phyloP scores from a whole-genome alignment of 768 basidiomycete species.

The Leccinum pellstonianum region DNA sequence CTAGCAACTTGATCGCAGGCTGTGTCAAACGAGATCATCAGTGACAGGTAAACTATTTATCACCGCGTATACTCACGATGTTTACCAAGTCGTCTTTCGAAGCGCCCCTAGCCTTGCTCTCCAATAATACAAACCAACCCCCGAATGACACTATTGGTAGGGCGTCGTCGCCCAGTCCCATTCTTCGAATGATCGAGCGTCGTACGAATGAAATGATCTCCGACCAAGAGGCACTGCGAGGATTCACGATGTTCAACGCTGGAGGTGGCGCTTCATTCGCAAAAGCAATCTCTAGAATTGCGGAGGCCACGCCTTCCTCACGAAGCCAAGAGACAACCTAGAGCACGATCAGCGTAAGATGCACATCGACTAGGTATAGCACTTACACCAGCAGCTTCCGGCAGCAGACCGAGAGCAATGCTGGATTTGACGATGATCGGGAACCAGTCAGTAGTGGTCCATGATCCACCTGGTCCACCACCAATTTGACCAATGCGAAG shows the following conservation, averaged over 20 bases:
- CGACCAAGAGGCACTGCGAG: conserved; percentile 34
- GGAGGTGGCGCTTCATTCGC: conserved; percentile 14
- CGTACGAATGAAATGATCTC: conserved; percentile 23
- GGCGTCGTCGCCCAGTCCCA: background rate
- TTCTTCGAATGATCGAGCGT: background rate
- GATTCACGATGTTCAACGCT: conserved; percentile 40
- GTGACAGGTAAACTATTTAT: no score
- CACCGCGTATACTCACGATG: conserved; percentile 28
- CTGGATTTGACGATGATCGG: conserved; percentile 42
- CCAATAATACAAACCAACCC: conserved; percentile 36
- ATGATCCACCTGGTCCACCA: conserved; percentile 42
- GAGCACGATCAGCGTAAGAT: background rate
- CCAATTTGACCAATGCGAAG: conserved; percentile 48
- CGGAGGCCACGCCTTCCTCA: conserved; percentile 36
- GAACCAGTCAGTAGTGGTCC: conserved; percentile 48
- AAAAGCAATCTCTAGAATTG: conserved; percentile 32
- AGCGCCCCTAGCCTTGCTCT: conserved; percentile 17
- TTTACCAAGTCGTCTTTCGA: conserved; percentile 27
- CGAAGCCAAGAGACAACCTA: conserved; percentile 46
- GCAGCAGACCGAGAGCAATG: conserved; percentile 28
- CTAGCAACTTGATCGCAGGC: conserved; percentile 33
- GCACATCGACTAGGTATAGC: no score
- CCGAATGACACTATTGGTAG: conserved; percentile 34
- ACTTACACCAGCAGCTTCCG: conserved; percentile 32
- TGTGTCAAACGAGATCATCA: conserved; percentile 2